Conservation (phyloP, 768 basidiomycete genomes). For the Hygrophoropsis aurantiaca region DNA sequence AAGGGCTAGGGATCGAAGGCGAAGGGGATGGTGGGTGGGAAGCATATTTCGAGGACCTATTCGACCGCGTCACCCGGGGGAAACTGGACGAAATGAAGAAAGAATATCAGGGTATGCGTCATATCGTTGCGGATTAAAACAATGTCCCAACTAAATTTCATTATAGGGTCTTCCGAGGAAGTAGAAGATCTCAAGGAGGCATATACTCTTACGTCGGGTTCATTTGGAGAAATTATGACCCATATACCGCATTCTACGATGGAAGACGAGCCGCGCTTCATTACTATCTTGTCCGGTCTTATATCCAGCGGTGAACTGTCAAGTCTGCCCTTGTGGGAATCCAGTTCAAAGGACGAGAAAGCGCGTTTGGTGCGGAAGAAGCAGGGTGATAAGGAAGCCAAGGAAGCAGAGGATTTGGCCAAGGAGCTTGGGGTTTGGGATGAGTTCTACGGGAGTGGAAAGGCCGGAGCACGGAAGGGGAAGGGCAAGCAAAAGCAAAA, state of each 20-base stretch:
- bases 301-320: slow-evolving; percentile 63
- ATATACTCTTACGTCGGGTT: slow-evolving; percentile 71
- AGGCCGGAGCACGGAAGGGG: slow-evolving; percentile 55
- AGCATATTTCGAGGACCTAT: slow-evolving; percentile 89
- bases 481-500: slow-evolving; percentile 49
- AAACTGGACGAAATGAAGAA: slow-evolving; percentile 92
- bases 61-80: slow-evolving; percentile 81
- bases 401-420: slow-evolving; percentile 81
- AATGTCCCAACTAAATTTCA: slow-evolving; percentile 1
- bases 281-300: slow-evolving; percentile 62
- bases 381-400: slow-evolving; percentile 73
- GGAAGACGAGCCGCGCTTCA: slow-evolving; percentile 85
- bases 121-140: no score
- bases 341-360: slow-evolving; percentile 76
- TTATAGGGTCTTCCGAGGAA: slow-evolving; percentile 83
- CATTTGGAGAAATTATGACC: slow-evolving; percentile 78
- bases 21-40: slow-evolving; percentile 89
- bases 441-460: slow-evolving; percentile 83
- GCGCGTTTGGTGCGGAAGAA: slow-evolving; percentile 72
- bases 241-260: slow-evolving; percentile 83
- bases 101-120: slow-evolving; percentile 79
- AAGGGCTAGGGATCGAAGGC: slow-evolving; percentile 65
- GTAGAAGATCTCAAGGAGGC: slow-evolving; percentile 72
- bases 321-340: slow-evolving; percentile 61
- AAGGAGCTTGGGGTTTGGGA: slow-evolving; percentile 94